phyloP scores from a whole-genome alignment of 352 stramenopile genomes.

The Phytophthora capsici region DNA sequence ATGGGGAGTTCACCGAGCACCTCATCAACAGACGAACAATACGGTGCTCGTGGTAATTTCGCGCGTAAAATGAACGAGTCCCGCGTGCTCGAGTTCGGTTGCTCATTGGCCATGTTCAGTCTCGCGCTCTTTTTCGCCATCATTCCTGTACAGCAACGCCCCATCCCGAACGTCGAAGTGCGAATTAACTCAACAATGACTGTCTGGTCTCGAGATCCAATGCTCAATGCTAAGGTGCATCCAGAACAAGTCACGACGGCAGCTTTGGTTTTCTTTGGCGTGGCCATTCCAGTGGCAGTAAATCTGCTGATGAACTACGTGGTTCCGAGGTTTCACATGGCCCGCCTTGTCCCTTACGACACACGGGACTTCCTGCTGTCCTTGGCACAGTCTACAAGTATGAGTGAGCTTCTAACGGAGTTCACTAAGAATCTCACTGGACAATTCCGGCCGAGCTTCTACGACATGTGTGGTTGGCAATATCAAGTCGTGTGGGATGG shows the following conservation, averaged over 20 bases:
- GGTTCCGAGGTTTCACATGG: slow-evolving; percentile 45
- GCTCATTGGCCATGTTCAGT: slow-evolving; percentile 54
- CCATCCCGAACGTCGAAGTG: slow-evolving; percentile 55
- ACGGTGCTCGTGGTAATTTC: not conserved
- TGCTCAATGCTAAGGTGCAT: slow-evolving; percentile 50
- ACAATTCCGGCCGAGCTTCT: slow-evolving; percentile 73
- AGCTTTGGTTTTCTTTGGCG: slow-evolving; percentile 41
- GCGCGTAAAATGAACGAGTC: slow-evolving; percentile 29
- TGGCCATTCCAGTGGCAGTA: slow-evolving; percentile 40
- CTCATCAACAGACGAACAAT: slow-evolving; percentile 12
- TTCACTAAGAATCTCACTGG: slow-evolving; percentile 77
- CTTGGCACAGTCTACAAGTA: slow-evolving; percentile 51
- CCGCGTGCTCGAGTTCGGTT: slow-evolving; percentile 64
- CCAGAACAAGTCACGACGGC: slow-evolving; percentile 59
- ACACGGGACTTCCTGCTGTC: slow-evolving; percentile 75
- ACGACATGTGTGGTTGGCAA: slow-evolving; percentile 83
- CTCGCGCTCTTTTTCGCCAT: slow-evolving; percentile 54
- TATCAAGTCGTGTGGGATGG: slow-evolving; percentile 70
- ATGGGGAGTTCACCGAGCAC: slow-evolving; percentile 11
- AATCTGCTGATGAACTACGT: slow-evolving; percentile 72
- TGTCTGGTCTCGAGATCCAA: slow-evolving; percentile 57
- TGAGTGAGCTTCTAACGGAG: slow-evolving; percentile 68
- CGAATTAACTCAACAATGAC: slow-evolving; percentile 43
- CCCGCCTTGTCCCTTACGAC: slow-evolving; percentile 64
- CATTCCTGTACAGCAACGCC: slow-evolving; percentile 56